phyloP scores from a whole-genome alignment of 129 eudicot genomes.

The Daucus carota region DNA sequence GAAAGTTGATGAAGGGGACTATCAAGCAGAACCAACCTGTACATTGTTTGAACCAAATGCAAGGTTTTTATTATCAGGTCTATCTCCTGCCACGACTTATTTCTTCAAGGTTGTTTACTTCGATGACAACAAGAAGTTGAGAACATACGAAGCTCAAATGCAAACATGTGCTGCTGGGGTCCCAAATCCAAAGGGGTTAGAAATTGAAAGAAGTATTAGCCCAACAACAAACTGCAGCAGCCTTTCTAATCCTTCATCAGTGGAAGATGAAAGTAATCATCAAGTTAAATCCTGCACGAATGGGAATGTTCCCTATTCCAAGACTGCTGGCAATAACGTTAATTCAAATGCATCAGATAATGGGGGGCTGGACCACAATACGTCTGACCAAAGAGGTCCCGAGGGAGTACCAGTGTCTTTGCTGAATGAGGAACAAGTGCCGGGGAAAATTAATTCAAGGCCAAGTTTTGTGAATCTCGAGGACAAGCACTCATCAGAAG shows the following conservation, averaged over 20 bases:
- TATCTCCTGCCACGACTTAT: slow-evolving; percentile 58
- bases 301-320: not conserved
- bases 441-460: not conserved
- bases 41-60: slow-evolving; percentile 55
- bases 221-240: slow-evolving; percentile 67
- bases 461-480: slow-evolving; percentile 24
- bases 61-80: slow-evolving; percentile 42
- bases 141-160: slow-evolving; percentile 40
- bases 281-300: slow-evolving; percentile 15
- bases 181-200: slow-evolving; percentile 6
- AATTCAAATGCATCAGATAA: slow-evolving; percentile 5
- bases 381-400: slow-evolving; percentile 8
- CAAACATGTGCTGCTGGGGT: slow-evolving; percentile 25
- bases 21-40: slow-evolving; percentile 69
- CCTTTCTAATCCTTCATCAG: slow-evolving; percentile 86
- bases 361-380: not conserved
- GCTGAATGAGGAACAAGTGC: slow-evolving; percentile 18
- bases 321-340: not conserved
- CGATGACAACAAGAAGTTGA: slow-evolving; percentile 46
- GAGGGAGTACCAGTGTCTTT: slow-evolving; percentile 10
- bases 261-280: slow-evolving; percentile 76
- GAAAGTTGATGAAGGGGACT: slow-evolving; percentile 48
- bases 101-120: slow-evolving; percentile 54
- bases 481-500: slow-evolving; percentile 25
- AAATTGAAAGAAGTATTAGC: slow-evolving; percentile 51